phyloP scores from a whole-genome alignment of 2,329 filamentous ascomycete genomes.

The Thelonectria olida region DNA sequence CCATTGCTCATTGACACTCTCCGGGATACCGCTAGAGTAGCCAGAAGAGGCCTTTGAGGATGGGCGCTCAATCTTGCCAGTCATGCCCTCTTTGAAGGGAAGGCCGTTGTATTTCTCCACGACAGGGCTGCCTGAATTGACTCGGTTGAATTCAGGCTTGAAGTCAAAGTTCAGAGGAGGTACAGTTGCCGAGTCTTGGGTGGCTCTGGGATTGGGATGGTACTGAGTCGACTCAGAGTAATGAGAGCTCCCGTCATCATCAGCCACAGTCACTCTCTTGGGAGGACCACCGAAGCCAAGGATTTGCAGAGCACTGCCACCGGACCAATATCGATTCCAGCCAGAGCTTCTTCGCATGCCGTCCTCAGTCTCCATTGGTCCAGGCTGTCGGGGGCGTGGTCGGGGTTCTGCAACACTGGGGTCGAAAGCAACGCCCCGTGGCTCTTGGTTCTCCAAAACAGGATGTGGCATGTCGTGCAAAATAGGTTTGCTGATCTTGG shows the following conservation, averaged over 20 bases:
- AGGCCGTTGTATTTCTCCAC: constrained; percentile 68
- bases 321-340: constrained; percentile 83
- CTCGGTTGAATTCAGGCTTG: constrained; percentile 69
- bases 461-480: constrained; percentile 53
- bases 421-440: constrained; percentile 53
- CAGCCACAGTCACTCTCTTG: constrained; percentile 61
- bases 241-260: constrained; percentile 61
- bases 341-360: constrained; percentile 71
- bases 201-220: constrained; percentile 54
- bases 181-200: constrained; percentile 74
- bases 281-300: constrained; percentile 63
- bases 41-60: constrained; percentile 60
- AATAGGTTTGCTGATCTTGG: constrained; percentile 69
- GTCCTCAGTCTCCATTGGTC: constrained; percentile 49
- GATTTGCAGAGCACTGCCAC: constrained; percentile 74
- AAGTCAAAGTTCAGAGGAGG: constrained; percentile 74
- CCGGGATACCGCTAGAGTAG: constrained; percentile 73
- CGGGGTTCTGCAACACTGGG: constrained; percentile 47
- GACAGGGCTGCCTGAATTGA: constrained; percentile 75
- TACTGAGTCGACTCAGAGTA: constrained; percentile 55
- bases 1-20: constrained; percentile 68
- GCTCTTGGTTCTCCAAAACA: constrained; percentile 49
- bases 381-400: constrained; percentile 45
- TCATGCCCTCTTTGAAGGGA: constrained; percentile 64
- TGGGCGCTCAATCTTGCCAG: constrained; percentile 69